Base-by-base conservation (phyloP, 75 land plant species). In the Pseudotsuga menziesii region DNA sequence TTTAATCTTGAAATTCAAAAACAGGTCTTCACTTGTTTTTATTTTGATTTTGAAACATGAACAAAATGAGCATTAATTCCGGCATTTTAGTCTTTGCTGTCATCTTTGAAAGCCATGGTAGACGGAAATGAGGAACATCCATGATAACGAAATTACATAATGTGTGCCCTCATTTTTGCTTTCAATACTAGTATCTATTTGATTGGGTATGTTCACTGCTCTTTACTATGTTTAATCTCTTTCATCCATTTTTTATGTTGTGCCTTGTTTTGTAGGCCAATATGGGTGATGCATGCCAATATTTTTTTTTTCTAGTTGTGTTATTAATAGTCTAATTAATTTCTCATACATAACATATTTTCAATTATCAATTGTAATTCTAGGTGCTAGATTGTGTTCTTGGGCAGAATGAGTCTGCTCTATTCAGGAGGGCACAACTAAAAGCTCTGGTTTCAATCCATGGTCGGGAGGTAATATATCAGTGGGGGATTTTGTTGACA, bases 371-470 rank as follows among this genome's bases (percentile, higher is more conserved):
- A 4, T 26, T 56, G 29, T 26, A 74, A 52, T 25, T 74, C 5
- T 72, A 77, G 74, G 35, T 67, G 2, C 75, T 93, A 22, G 96
- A 93, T 80, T 80, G 69, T 61, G 82, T 83, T 16, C 88, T 93
- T 71, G 96, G 96, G 15, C 96, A 91, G 67, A 78, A 82, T 81
- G 88, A 93, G 16, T 84, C 88, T 72, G 91, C 84, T 58, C 73
- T 93, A 55, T 93, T 93, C 66, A 86, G 96, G 66, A 84, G 96
- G 27, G 89, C 96, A 75, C 96, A 93, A 73, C 76, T 93, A 41
- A 93, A 93, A 83, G 96, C 94, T 61, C 87, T 93, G 55, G 96
- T 93, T 23, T 85, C 88, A 29, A 93, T 93, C 56, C 96, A 93
- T 72, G 66, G 89, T 66, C 78, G 87, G 76, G 96, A 86, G 85